Percentiles rank a stretch among this genome's conserved stretches.
phyloP scores from a whole-genome alignment of 495 filamentous ascomycete species.

The Penicillium lagena region DNA sequence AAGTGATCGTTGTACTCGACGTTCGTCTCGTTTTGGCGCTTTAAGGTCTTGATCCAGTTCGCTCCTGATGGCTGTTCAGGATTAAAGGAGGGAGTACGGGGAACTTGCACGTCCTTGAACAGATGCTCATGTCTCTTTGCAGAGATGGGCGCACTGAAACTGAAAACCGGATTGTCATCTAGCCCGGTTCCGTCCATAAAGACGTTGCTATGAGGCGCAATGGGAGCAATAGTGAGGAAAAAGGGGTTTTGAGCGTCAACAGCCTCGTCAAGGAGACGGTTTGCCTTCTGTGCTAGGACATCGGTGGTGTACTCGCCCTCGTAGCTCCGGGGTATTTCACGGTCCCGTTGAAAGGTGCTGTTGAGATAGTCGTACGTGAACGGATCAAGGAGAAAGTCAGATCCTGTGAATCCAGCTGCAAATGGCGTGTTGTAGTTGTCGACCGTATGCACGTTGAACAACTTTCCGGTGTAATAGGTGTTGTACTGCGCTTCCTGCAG shows the following conservation, averaged over 20 bases:
- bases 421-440: constrained; percentile 36
- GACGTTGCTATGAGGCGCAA: constrained; percentile 53
- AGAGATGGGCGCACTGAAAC: constrained; percentile 1
- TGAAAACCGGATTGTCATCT: no score
- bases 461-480: constrained; percentile 60
- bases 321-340: constrained; percentile 40
- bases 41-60: constrained; percentile 48
- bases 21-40: constrained; percentile 37
- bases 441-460: constrained; percentile 51
- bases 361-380: constrained; percentile 56
- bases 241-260: constrained; percentile 40
- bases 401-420: background rate
- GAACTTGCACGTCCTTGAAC: background rate
- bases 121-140: background rate
- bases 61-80: constrained; percentile 40
- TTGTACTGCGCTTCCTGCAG: constrained; percentile 53
- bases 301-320: constrained; percentile 47
- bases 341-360: constrained; percentile 49
- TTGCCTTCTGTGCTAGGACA: constrained; percentile 48
- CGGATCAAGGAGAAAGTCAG: background rate
- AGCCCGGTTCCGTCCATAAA: constrained; percentile 7
- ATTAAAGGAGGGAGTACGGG: background rate
- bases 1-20: constrained; percentile 57
- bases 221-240: constrained; percentile 54
- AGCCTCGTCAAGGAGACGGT: constrained; percentile 49